Percentiles rank a stretch among this genome's conserved stretches.
Evolutionary conservation across 768 basidiomycete species (phyloP).

Genomic region (Lactarius hengduanensis): DNA sequence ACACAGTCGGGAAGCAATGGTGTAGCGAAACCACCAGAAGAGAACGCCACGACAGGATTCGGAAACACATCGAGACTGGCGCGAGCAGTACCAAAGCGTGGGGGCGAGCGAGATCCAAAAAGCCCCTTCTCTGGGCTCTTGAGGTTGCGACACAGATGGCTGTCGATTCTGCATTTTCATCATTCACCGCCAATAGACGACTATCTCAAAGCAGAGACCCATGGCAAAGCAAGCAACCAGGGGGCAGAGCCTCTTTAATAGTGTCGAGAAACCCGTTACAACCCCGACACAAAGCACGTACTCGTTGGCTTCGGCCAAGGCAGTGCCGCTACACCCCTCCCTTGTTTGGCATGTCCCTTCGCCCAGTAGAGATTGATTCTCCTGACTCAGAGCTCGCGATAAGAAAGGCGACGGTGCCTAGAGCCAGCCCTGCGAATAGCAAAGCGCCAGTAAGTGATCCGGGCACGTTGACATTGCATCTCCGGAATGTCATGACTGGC

Average conservation of each 20-base stretch:
- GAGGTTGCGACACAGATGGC: no score
- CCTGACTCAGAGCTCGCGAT: background rate
- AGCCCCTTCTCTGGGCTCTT: background rate
- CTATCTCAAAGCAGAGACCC: background rate
- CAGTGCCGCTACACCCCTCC: no score
- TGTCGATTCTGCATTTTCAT: background rate
- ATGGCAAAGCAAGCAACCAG: no score
- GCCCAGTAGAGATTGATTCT: background rate
- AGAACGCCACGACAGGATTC: background rate
- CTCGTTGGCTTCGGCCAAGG: background rate
- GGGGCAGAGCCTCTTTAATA: background rate
- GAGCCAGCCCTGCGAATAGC: background rate
- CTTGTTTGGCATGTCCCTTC: background rate
- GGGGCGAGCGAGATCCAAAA: background rate
- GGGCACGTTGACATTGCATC: background rate
- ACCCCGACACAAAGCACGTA: background rate
- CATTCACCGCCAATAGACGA: background rate
- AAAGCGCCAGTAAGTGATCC: background rate
- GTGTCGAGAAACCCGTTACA: background rate
- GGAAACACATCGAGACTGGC: background rate
- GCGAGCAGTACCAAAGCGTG: background rate
- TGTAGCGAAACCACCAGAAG: background rate
- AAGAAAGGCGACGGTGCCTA: background rate
- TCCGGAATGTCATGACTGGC: background rate
- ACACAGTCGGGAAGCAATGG: background rate